A percentile compares a stretch with the other conserved stretches of the same genome.
phyloP scores from a whole-genome alignment of 768 basidiomycete species.

The Russula virescens region DNA sequence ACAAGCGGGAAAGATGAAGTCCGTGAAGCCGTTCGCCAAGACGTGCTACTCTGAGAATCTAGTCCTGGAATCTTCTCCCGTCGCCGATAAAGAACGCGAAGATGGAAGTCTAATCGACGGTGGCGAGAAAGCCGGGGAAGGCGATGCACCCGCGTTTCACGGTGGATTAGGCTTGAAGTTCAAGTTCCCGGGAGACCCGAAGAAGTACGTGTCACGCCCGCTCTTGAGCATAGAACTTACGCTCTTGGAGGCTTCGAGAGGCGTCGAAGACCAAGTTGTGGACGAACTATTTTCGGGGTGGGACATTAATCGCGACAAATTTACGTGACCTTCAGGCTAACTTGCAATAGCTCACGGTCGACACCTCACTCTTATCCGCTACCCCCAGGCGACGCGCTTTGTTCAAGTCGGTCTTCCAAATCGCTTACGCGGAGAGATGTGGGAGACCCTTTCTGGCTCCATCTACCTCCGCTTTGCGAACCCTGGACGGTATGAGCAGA shows the following conservation, averaged over 20 bases:
- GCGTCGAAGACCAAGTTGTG: constrained; percentile 94
- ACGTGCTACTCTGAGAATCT: constrained; percentile 95
- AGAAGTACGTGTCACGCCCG: constrained; percentile 53
- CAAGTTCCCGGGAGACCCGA: constrained; percentile 89
- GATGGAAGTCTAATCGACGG: constrained; percentile 56
- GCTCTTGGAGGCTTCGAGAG: constrained; percentile 61
- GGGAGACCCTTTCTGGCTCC: constrained; percentile 96
- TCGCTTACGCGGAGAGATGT: constrained; percentile 91
- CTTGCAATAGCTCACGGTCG: constrained; percentile 74
- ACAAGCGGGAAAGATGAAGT: constrained; percentile 89
- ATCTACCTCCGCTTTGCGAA: constrained; percentile 84
- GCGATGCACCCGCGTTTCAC: constrained; percentile 54
- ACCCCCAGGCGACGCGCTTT: constrained; percentile 94
- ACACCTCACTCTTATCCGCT: constrained; percentile 90
- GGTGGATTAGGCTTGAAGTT: constrained; percentile 77
- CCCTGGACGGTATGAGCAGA: constrained; percentile 71
- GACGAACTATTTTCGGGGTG: constrained; percentile 81
- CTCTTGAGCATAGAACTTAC: background rate
- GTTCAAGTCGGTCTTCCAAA: constrained; percentile 97
- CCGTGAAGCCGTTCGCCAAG: constrained; percentile 82
- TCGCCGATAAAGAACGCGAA: constrained; percentile 37
- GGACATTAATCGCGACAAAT: constrained; percentile 24
- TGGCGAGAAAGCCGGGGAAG: constrained; percentile 51
- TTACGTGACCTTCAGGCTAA: constrained; percentile 1
- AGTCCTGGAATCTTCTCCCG: constrained; percentile 48